Percentiles rank a stretch among this genome's conserved stretches.
phyloP scores from a whole-genome alignment of 306 rosid species.

The Elaeagnus macrophylla region DNA sequence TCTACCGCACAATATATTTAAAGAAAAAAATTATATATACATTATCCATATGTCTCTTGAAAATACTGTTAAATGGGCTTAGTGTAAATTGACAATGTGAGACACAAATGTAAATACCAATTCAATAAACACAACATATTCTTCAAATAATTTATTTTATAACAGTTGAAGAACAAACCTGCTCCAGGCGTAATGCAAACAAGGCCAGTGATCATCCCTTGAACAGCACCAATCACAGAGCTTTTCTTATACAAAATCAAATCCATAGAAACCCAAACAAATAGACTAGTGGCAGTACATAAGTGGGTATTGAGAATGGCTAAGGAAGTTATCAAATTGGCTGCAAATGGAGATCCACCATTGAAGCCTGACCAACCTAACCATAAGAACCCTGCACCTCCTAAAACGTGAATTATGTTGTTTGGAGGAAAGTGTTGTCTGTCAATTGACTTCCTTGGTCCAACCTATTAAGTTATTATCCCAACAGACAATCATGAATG shows the following conservation, averaged over 20 bases:
- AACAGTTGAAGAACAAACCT: conserved; percentile 24
- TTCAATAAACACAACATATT: too few species aligned
- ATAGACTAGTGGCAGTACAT: conserved; percentile 61
- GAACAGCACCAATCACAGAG: conserved; percentile 60
- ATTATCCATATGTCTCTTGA: too few species aligned
- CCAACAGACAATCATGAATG: background rate
- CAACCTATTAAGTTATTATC: conserved; percentile 36
- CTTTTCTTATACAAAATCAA: conserved; percentile 51
- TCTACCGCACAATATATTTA: too few species aligned
- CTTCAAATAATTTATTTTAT: too few species aligned
- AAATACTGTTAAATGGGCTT: too few species aligned
- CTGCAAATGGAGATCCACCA: conserved; percentile 65
- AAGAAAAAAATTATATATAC: too few species aligned
- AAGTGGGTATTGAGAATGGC: conserved; percentile 62
- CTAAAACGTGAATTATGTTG: conserved; percentile 65
- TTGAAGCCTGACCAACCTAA: conserved; percentile 79
- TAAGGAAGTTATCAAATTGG: conserved; percentile 32
- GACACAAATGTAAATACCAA: too few species aligned
- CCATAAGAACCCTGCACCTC: conserved; percentile 78
- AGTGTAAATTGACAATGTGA: too few species aligned
- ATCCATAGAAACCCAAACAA: conserved; percentile 66
- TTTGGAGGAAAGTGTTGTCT: conserved; percentile 63
- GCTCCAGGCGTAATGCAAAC: conserved; percentile 85
- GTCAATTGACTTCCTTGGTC: conserved; percentile 58
- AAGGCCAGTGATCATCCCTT: conserved; percentile 79